These are phyloP conservation scores for Nectriaceae sp. DNA, from an alignment of 2,329 filamentous ascomycete species.

Conservation along the genomic window DNA sequence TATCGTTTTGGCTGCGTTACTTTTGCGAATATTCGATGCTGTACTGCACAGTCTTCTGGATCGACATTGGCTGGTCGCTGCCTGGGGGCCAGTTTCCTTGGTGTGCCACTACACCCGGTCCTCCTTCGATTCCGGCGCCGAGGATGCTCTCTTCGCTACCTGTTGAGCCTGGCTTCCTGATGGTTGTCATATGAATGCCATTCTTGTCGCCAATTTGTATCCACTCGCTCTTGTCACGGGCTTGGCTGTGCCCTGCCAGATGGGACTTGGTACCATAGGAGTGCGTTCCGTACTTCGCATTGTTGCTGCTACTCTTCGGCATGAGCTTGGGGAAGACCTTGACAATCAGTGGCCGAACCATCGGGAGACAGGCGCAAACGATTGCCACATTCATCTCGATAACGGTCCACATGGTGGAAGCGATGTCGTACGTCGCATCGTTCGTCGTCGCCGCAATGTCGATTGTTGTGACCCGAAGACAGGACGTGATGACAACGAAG, in stretches of 20 bases:
- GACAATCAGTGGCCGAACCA: conserved; percentile 34
- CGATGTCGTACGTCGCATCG: conserved; percentile 36
- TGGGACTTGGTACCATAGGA: conserved; percentile 21
- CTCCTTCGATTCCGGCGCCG: conserved; percentile 7
- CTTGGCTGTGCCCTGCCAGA: conserved; percentile 15
- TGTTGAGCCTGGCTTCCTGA: conserved; percentile 22
- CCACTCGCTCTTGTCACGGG: conserved; percentile 22
- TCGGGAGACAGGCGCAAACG: conserved; percentile 42
- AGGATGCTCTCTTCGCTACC: conserved; percentile 28
- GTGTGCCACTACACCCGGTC: conserved; percentile 2
- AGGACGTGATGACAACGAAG: conserved; percentile 33
- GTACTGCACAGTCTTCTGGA: conserved; percentile 21
- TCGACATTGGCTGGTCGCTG: conserved; percentile 7
- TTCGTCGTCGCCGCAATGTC: conserved; percentile 22
- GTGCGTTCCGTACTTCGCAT: conserved; percentile 13
- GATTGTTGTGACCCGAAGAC: conserved; percentile 35
- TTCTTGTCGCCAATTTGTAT: conserved; percentile 22
- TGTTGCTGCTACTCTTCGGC: conserved; percentile 22
- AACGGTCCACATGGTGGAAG: conserved; percentile 38
- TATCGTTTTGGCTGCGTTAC: neutral
- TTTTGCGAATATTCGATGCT: conserved; percentile 18
- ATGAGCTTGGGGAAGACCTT: conserved; percentile 26
- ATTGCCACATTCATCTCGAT: conserved; percentile 42
- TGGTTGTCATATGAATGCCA: conserved; percentile 17
- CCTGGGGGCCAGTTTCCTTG: conserved; percentile 5